Conservation (phyloP, 768 basidiomycete species). For the Gautieria morchelliformis region DNA sequence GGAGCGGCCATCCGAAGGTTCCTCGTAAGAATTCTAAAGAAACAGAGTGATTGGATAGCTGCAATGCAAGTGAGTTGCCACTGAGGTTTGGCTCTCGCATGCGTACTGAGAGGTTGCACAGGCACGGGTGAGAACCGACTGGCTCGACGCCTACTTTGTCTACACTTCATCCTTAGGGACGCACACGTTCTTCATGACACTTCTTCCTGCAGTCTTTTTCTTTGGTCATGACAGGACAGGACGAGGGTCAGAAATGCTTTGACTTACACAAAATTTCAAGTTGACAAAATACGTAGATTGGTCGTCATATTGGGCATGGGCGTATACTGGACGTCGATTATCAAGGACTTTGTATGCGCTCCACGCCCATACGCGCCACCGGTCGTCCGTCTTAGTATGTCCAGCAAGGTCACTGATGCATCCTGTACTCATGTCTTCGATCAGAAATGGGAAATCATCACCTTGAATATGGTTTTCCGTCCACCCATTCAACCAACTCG, state of each 20-base stretch:
- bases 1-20: conserved; percentile 46
- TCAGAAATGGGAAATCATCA: conserved; percentile 72
- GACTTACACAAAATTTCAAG: conserved; percentile 13
- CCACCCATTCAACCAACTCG: conserved; percentile 88
- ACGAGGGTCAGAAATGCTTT: conserved; percentile 41
- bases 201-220: conserved; percentile 80
- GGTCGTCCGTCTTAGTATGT: conserved; percentile 78
- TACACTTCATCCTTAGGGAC: conserved; percentile 74
- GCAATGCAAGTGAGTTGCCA: conserved; percentile 48
- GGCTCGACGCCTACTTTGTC: conserved; percentile 74
- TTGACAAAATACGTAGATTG: conserved; percentile 34
- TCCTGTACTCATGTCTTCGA: not conserved
- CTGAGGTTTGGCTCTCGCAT: not conserved
- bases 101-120: conserved; percentile 10
- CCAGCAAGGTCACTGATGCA: not conserved
- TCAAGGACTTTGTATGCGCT: conserved; percentile 85
- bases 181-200: conserved; percentile 89
- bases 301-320: conserved; percentile 65
- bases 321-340: conserved; percentile 77
- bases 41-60: conserved; percentile 54
- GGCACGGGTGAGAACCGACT: conserved; percentile 50
- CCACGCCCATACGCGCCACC: conserved; percentile 89
- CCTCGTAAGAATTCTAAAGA: conserved; percentile 42
- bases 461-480: conserved; percentile 91
- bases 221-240: conserved; percentile 71